Conservation (phyloP, 2,329 filamentous ascomycete genomes). For the Colletotrichum magnum region DNA sequence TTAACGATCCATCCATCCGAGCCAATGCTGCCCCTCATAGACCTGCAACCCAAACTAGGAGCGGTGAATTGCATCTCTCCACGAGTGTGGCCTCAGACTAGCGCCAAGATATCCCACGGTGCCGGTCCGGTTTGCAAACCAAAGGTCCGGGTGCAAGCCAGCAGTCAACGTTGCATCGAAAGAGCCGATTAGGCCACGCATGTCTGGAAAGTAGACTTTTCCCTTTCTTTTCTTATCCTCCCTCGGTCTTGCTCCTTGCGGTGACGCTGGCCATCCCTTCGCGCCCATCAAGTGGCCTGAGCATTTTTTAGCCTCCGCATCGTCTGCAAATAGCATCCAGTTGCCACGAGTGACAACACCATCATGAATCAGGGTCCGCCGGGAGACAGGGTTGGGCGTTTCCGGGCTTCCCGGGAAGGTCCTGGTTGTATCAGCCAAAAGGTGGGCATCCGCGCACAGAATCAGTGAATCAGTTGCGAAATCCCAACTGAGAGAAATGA, state of each 20-base stretch:
- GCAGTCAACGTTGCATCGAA: too few species aligned
- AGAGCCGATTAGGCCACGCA: too few species aligned
- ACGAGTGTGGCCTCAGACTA: background rate
- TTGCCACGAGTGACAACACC: background rate
- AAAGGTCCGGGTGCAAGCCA: background rate
- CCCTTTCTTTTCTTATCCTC: background rate
- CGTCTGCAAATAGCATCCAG: background rate
- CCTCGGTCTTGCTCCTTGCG: background rate
- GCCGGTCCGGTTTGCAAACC: background rate
- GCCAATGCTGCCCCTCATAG: too few species aligned
- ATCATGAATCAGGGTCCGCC: constrained; percentile 4
- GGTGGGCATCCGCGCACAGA: background rate
- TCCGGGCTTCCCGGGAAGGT: constrained; percentile 1
- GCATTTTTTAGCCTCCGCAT: background rate
- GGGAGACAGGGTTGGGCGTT: background rate
- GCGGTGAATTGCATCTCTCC: background rate
- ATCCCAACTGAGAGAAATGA: constrained; percentile 16
- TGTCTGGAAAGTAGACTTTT: background rate
- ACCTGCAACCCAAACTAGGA: background rate
- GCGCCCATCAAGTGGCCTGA: background rate
- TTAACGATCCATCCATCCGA: too few species aligned
- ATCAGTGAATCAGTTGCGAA: background rate
- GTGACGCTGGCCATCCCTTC: constrained; percentile 2
- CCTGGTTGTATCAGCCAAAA: background rate
- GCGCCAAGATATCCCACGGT: background rate